These are phyloP conservation scores for Daedaleopsis sinensis DNA, from an alignment of 768 basidiomycete species.

Conservation along the genomic window DNA sequence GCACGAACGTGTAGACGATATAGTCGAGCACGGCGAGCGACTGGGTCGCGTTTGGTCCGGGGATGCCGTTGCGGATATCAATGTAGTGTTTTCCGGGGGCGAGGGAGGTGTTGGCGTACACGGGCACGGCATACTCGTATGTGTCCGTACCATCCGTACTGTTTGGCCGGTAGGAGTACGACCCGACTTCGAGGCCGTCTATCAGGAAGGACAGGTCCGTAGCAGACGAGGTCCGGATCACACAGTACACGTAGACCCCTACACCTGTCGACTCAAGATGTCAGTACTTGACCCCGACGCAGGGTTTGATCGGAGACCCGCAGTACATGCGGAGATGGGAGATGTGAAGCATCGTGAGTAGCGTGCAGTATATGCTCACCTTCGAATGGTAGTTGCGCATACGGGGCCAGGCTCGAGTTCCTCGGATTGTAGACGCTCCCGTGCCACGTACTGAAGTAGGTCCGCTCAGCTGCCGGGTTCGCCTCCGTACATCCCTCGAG, in stretches of 20 bases:
- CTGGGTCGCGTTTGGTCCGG: conserved; percentile 24
- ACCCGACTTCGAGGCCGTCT: conserved; percentile 35
- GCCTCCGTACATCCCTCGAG: conserved; percentile 5
- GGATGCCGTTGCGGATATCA: conserved; percentile 36
- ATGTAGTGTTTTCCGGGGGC: conserved; percentile 33
- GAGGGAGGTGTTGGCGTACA: conserved; percentile 35
- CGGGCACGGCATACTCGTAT: conserved; percentile 38
- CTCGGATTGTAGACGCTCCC: conserved; percentile 4
- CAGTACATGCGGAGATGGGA: not conserved
- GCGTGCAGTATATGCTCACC: conserved; percentile 28
- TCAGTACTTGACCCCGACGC: too few relatives aligned
- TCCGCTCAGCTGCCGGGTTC: conserved; percentile 1
- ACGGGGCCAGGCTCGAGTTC: conserved; percentile 11
- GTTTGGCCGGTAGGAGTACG: conserved; percentile 27
- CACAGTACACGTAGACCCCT: conserved; percentile 46
- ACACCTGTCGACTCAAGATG: conserved; percentile 32
- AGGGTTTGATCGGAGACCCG: too few relatives aligned
- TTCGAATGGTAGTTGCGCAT: conserved; percentile 36
- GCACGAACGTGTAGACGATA: conserved; percentile 41
- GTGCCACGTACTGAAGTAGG: conserved; percentile 19
- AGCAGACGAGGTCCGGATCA: conserved; percentile 32
- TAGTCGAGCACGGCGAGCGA: conserved; percentile 41
- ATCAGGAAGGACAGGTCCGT: conserved; percentile 41
- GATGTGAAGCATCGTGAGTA: not conserved
- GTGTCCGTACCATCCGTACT: conserved; percentile 12